Evolutionary conservation across 371 early-diverging fungal species (phyloP).

Genomic region (Haplosporangium sp.): DNA sequence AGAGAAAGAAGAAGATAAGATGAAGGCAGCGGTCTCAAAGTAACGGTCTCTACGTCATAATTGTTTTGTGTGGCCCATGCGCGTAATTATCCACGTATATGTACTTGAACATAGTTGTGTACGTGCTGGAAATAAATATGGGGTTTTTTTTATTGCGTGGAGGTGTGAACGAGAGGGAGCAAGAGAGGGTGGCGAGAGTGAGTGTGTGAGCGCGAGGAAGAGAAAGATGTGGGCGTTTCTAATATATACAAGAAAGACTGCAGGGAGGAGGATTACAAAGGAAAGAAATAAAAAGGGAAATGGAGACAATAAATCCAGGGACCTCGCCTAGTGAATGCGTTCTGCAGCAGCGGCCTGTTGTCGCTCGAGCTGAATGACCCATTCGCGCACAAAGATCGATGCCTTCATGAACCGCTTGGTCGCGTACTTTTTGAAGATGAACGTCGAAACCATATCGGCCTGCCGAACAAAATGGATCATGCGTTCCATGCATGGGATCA

Average conservation of each 20-base stretch:
- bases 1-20: no score
- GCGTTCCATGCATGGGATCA: slow-evolving; percentile 68
- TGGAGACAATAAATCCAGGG: neutral
- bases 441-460: slow-evolving; percentile 67
- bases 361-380: slow-evolving; percentile 38
- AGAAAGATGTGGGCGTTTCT: neutral
- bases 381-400: slow-evolving; percentile 76
- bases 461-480: slow-evolving; percentile 76
- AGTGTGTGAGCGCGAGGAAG: neutral
- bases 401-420: slow-evolving; percentile 79
- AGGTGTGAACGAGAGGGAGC: neutral
- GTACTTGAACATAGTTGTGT: no score
- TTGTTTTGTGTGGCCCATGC: no score
- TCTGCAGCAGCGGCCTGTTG: neutral
- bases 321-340: neutral
- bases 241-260: neutral
- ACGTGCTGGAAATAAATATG: no score
- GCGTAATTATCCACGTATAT: no score
- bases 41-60: no score
- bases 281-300: no score
- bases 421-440: slow-evolving; percentile 85
- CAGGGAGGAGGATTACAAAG: no score
- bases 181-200: neutral
- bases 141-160: no score
- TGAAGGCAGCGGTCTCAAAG: no score